Base-by-base conservation (phyloP, 192 early-diverging fungal species). In the Podila clonocystis region DNA sequence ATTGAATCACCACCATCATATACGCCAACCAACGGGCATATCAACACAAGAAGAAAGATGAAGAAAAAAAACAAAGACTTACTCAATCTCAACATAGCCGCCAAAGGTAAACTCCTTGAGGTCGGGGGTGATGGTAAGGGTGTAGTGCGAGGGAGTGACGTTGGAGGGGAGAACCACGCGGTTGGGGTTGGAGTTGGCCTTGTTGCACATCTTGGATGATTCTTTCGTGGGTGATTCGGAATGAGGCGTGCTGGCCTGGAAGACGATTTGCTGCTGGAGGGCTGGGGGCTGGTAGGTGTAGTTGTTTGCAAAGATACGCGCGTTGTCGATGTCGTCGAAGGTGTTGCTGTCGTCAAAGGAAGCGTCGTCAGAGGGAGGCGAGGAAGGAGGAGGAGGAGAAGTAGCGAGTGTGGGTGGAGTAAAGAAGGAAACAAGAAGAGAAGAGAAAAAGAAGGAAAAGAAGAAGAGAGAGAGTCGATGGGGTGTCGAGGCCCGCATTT, bases 81-180 rank as follows among this genome's bases (percentile, higher is more conserved):
- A 95, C 91, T 87, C 83, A 67, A 97, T 90, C 63, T 82, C 84
- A 50, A 95, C 96, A 55, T 85, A 82, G 58, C 96, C 96, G 20
- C 89, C 82, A 75, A 94, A 97, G 24, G 88, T 90, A 62, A 93
- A 94, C 31, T 88, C 84, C 33, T 92, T 91, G 58, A 97, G 82
- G 80, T 95, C 88, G 2, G 96, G 96, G 28, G 89, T 91, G 50
- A 97, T 84, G 20, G 87, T 82, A 15, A 97, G 84, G 75, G 87
- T 88, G 84, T 97, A 97, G 85, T 96, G 93, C 36, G 86, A 73
- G 12, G 96, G 96, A 41, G 85, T 91, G 69, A 95, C 93, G 67
- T 89, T 94, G 68, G 90, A 89, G 50, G 96, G 96, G 26, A 97
- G 90, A 50, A 97, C 89, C 82, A 95, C 92, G 50, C 88, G 89